Base-by-base conservation (phyloP, 495 filamentous ascomycete genomes). In the Copromyces sp. region DNA sequence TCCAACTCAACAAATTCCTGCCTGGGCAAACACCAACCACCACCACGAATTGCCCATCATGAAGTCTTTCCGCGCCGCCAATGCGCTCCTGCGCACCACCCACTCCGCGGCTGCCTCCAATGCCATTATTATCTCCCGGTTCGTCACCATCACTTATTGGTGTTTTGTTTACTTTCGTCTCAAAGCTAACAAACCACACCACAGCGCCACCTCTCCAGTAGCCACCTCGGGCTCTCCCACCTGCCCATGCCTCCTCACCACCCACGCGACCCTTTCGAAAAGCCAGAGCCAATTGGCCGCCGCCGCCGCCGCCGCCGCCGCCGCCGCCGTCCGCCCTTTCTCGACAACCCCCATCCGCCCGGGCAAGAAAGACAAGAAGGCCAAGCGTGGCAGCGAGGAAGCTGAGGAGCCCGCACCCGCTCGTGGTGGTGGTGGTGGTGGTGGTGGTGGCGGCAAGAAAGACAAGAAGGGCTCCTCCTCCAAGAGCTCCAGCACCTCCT, bases 41-140 rank as follows among this genome's bases (percentile, higher is more conserved):
- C 11, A 4, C 12, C 47, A 70, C 3, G 44, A 69, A 37, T 32
- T 35, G 14, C 6, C 61, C 73, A 71, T 39, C 42, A 80, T 80
- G 78, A 78, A 73, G 20, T 24, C n/a, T 47, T 16, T 76, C 29
- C 74, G 72, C 44, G 72, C 72, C 37, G 74, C 74, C 70, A 80
- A 75, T 70, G 59, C 68, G 65, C 53, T 80, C 24, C 29, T 79
- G 59, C 73, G 75, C 73, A 70, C 68, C 70, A 75, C 61, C 61
- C 17, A 35, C 11, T 24, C 24, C 24, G 24, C 24, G 24, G 47
- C 65, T 7, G 12, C 70, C 14, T 39, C 59, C 24, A 47, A 38
- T 29, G 40, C 70, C 12, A 37, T 75, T 17, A 24, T 24, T 17
- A 24, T 24, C 24, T 59, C 70, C 40, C 47, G 75, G 75, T 74